Evolutionary conservation across 2,329 filamentous ascomycete species (phyloP), one percentile per base, ranked within the genome.

Genomic region (Nakataea oryzae): DNA sequence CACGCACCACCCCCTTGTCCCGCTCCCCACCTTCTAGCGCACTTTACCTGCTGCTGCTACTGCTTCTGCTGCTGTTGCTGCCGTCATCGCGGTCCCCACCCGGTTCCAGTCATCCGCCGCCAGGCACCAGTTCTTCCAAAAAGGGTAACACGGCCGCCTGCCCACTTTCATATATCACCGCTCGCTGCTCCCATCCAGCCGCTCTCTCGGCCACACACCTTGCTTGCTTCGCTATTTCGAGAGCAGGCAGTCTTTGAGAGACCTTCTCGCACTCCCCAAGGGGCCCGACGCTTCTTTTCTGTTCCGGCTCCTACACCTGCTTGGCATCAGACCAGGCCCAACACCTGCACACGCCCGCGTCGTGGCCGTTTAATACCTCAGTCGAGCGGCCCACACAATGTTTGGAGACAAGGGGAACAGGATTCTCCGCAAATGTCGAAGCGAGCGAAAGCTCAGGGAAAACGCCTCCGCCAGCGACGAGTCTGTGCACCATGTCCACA

Each of bases 371-470:
- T 3, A 47, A 50, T 50, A 50, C 41, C 21, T n/a, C 24, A n/a
- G 21, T 24, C 41, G 21, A 50, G 7, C 41, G 41, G 8, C 41
- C 41, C 1, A 8, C 41, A 50, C 21, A 50, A 50, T 50, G 41
- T 50, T 50, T 50, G 21, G 41, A 17, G 41, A 61, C 21, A n/a
- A 28, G 29, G 59, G 59, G 14, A 47, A 34, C 29, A 24, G 54
- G 24, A 30, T 61, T 54, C 60, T 61, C 47, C 60, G 60, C 60
- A 61, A 61, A 55, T 61, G 60, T 24, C 21, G 60, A 30, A 61
- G 60, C 60, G 60, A 61, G 60, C 32, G 47, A 30, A 61, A 57
- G 32, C 60, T 61, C 27, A 54, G 60, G 50, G 32, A 56, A 21
- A 54, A 55, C 28, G 28, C 47, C n/a, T n/a, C n/a, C 28, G n/a